Percentiles rank a stretch among this genome's conserved stretches.
Conservation (phyloP, 345 rosid species). For the Populus euphratica region DNA sequence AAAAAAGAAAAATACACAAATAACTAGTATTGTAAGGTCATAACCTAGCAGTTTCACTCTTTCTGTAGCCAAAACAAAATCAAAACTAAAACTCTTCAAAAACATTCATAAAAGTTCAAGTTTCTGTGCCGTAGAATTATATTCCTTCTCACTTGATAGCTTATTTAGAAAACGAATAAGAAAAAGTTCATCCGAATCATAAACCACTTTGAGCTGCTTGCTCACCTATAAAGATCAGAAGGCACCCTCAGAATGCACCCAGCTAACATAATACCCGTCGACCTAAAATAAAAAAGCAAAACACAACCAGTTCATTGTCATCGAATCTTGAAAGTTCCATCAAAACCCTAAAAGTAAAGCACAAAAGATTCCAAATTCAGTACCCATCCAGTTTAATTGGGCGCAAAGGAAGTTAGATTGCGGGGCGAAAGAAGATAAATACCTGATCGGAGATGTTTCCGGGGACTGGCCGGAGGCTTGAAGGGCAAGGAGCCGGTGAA, state of each 20-base stretch:
- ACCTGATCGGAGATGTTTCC: conserved; percentile 28
- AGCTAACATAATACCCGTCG: conserved; percentile 42
- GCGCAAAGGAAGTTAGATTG: not conserved
- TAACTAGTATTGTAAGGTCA: not conserved
- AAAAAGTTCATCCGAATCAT: not conserved
- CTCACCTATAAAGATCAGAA: conserved; percentile 32
- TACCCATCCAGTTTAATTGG: not conserved
- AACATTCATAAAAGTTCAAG: not conserved
- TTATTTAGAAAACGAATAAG: not conserved
- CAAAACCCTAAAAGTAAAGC: not conserved
- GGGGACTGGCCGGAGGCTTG: not conserved
- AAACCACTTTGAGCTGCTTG: not conserved
- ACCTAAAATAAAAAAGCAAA: conserved; percentile 17
- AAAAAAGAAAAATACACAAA: not conserved
- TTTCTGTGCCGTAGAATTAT: not conserved
- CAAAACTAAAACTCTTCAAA: not conserved
- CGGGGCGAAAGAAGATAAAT: not conserved
- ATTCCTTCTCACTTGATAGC: not conserved
- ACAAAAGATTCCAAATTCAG: no score
- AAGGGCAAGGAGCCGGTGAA: not conserved
- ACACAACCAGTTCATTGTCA: not conserved
- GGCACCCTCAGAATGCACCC: conserved; percentile 27
- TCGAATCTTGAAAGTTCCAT: no score
- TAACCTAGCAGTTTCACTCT: not conserved
- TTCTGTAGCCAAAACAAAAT: not conserved